Evolutionary conservation across 176 grass and related monocot genomes (phyloP).

Genomic region (Avena atlantica): DNA sequence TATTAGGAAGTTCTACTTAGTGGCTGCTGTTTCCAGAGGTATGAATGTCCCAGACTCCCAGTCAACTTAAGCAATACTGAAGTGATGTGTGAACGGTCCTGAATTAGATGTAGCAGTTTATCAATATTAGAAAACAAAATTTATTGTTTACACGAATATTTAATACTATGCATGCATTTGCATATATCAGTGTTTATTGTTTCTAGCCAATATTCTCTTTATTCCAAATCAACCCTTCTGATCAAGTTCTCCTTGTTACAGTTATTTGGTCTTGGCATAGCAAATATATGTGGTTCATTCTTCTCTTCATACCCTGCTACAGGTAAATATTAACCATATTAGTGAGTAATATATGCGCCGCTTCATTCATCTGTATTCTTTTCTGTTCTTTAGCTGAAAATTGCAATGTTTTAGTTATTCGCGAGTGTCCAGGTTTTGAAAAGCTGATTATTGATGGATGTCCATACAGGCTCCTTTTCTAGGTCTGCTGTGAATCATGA

Average conservation of each 20-base stretch:
- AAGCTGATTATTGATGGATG: constrained; percentile 37
- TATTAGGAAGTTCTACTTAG: constrained; percentile 2
- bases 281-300: constrained; percentile 95
- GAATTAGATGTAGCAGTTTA: neutral
- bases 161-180: constrained; percentile 1
- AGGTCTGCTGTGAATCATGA: constrained; percentile 99
- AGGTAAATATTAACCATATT: constrained; percentile 59
- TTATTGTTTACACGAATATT: neutral
- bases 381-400: constrained; percentile 24
- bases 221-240: constrained; percentile 12
- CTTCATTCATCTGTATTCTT: constrained; percentile 27
- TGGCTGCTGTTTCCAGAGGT: constrained; percentile 3
- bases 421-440: neutral
- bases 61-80: neutral
- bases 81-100: neutral
- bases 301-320: constrained; percentile 92
- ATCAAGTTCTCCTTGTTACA: constrained; percentile 41
- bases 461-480: constrained; percentile 91
- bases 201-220: constrained; percentile 22
- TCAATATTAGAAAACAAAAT: neutral
- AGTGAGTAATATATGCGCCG: neutral
- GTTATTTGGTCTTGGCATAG: constrained; percentile 94
- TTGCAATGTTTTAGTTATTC: constrained; percentile 29
- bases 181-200: neutral
- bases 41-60: neutral